Percentiles rank a stretch among this genome's conserved stretches.
Conservation (phyloP, 2,329 filamentous ascomycete species). For the Lasiodiplodia sp. region DNA sequence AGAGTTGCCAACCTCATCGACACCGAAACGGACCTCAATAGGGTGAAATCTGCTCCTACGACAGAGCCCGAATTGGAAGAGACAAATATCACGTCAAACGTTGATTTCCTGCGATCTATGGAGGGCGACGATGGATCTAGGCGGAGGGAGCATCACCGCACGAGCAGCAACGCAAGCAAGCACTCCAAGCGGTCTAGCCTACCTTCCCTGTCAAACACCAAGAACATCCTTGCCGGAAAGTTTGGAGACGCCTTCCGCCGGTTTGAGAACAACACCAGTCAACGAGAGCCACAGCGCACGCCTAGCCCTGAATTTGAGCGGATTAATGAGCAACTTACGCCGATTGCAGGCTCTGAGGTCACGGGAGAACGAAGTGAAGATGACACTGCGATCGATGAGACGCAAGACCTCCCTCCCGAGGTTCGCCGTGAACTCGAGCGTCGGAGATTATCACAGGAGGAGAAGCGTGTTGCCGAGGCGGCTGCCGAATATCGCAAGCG, state of each 20-base stretch:
- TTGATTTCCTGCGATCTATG: constrained; percentile 81
- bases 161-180: constrained; percentile 63
- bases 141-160: constrained; percentile 62
- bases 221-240: constrained; percentile 82
- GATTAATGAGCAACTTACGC: constrained; percentile 54
- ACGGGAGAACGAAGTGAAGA: constrained; percentile 74
- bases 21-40: constrained; percentile 32
- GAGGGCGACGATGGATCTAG: constrained; percentile 64
- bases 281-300: constrained; percentile 45
- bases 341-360: constrained; percentile 78
- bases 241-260: constrained; percentile 94
- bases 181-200: constrained; percentile 77
- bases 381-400: constrained; percentile 68
- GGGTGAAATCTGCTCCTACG: constrained; percentile 37
- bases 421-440: constrained; percentile 90
- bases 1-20: constrained; percentile 39
- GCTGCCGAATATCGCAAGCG: constrained; percentile 86
- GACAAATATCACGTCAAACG: constrained; percentile 75
- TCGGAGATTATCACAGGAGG: constrained; percentile 81
- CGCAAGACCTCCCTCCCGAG: constrained; percentile 80
- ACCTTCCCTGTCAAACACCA: constrained; percentile 74
- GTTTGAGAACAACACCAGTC: constrained; percentile 69
- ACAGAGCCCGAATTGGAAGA: constrained; percentile 55
- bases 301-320: constrained; percentile 40
- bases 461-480: constrained; percentile 85